Base-by-base conservation (phyloP, 2,329 filamentous ascomycete genomes). In the Lasiodiplodia sp. region DNA sequence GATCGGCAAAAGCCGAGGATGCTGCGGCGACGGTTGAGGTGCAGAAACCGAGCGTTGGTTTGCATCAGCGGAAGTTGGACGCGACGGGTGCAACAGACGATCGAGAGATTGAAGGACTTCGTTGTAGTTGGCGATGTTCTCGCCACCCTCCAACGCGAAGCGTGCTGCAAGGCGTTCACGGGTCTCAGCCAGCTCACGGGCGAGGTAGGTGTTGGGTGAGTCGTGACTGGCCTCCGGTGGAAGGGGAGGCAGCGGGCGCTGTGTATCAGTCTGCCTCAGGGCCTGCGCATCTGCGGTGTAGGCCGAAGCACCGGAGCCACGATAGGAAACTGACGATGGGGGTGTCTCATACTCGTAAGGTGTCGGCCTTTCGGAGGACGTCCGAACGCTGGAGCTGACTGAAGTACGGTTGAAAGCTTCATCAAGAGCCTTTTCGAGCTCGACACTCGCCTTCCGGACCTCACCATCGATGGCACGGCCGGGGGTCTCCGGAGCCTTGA, bases 391-490 rank as follows among this genome's bases (percentile, higher is more conserved):
- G 2, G 87, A 86, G 55, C 83, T 83, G 25, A 86, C 79, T 0
- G 85, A 90, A 67, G 82, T 86, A 73, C 91, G 89, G 75, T 93
- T 94, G 82, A 98, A 97, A 1, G 94, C 94, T 75, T 96, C 92
- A 75, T 98, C 94, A 75, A 94, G 96, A 69, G 96, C 92, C 79
- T 93, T 93, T 62, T 93, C 93, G 70, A 97, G 90, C 74, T 93
- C 93, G 73, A 88, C 88, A 73, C 93, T 97, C 68, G 96, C 91
- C 73, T 95, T 91, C 7, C 93, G 87, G 66, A 96, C 87, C 76
- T 97, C 94, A 69, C 94, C 93, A 73, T 88, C 90, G 79, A 89
- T 90, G 58, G 84, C 82, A 49, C 86, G 83, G 67, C 81, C 84
- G 1, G 83, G 83, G 55, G 77, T 84, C 76, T 68, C 66, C 18